Conservation (phyloP, 345 rosid genomes). For the Salix viminalis region DNA sequence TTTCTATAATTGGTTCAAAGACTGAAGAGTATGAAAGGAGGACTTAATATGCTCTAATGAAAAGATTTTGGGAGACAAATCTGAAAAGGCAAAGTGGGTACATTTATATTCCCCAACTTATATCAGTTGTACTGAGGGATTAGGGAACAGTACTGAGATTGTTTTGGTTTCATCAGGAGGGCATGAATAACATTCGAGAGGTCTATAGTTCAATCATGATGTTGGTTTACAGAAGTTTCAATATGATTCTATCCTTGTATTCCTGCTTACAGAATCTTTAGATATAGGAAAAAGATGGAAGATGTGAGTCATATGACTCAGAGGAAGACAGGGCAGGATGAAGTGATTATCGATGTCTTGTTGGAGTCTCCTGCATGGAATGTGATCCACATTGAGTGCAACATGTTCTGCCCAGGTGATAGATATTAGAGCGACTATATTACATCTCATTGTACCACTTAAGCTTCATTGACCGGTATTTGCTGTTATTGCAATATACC, state of each 20-base stretch:
- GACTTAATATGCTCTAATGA: background rate
- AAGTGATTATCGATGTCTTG: background rate
- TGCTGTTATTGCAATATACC: background rate
- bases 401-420: background rate
- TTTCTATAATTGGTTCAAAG: background rate
- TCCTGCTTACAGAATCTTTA: background rate
- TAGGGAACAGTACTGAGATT: background rate
- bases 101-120: background rate
- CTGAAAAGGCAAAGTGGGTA: background rate
- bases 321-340: background rate
- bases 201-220: background rate
- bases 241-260: background rate
- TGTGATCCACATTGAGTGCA: background rate
- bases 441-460: background rate
- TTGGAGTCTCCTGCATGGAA: background rate
- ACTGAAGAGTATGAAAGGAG: background rate
- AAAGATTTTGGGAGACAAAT: background rate
- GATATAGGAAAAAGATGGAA: background rate
- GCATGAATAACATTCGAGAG: background rate
- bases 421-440: background rate
- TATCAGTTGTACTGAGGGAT: background rate
- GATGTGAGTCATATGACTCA: background rate
- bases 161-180: background rate
- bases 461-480: background rate
- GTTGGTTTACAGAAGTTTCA: background rate